Evolutionary conservation across 371 early-diverging fungal species (phyloP), one percentile per base, ranked within the genome.

Genomic region (Parasitella parasitica): DNA sequence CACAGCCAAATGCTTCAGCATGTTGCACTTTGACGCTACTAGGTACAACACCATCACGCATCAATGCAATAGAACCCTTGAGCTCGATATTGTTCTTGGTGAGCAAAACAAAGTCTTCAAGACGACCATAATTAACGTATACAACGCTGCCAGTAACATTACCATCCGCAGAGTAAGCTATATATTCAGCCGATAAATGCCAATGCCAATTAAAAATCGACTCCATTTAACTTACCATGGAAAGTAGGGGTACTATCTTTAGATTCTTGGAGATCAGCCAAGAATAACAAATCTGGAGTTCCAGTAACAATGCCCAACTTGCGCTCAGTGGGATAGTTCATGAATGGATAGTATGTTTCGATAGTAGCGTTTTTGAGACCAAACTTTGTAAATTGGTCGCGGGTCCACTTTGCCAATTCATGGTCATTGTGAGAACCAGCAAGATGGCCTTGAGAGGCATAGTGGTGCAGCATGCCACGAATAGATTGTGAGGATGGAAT

Each of bases 81-180:
- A 86, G 32, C 20, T 66, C 64, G 18, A 88, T 66, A 0, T 84
- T 81, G 11, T 58, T 58, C 15, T 66, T 51, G 13, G 20, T 83
- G 9, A 66, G 56, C 11, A 90, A 72, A 36, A 66, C 69, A 63
- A 88, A 89, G 63, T 90, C 90, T 58, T 83, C 79, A 11, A 74
- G 52, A 11, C 78, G 68, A 57, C 89, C 89, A 60, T 85, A 90
- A 60, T 88, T 84, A 26, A 84, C 89, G 66, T 89, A 90, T 6
- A 90, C 81, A 3, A 90, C 68, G 32, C 73, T 77, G 6, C 83
- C 89, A 4, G 80, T 80, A 9, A 82, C 86, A 61, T 81, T 83
- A 22, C 90, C 90, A 46, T 75, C 69, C 32, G 84, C 85, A 35
- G 88, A 83, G 61, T 85, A 86, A 27, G 84, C 67, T 64, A 37